Evolutionary conservation across 1,284 basidiomycete genomes (phyloP), one percentile per base, ranked within the genome.

Genomic region (Neotropicomus parvogracilis): DNA sequence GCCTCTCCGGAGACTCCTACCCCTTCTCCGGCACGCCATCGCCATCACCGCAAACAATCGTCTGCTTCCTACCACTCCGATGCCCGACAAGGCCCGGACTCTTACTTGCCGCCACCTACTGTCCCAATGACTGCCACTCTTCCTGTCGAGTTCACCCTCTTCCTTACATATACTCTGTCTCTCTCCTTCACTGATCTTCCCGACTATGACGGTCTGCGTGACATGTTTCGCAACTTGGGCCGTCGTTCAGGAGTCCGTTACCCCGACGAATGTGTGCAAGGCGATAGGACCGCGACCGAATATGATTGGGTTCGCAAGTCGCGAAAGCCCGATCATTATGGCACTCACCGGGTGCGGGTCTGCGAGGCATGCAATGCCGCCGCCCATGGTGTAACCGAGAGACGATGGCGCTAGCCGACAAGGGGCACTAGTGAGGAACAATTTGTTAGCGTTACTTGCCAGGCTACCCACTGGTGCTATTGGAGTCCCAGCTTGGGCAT

Each of bases 141-240:
- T 54, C 91, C 91, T 14, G 79, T 85, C 53, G 93, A 95, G 68
- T 93, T 95, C 58, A 88, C 88, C 58, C 81, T 92, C 54, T 81
- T 94, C 62, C 89, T 90, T 69, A 81, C 82, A 54, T 95, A 95
- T 70, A 83, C 88, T 38, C 82, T 92, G 39, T 85, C 83, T 7
- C 81, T 95, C 37, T 85, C 88, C 54, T 95, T 94, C 60, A 90
- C 91, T 62, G 92, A 95, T 71, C 78, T 88, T 41, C 91, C 91
- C 12, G 93, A 97, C 71, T 95, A 95, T 65, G 86, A 84, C 43
- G 92, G 91, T 49, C 75, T 95, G 19, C 78, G 91, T 46, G 81
- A 81, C 55, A 77, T 94, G 46, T 92, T 95, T 75, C 78, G 83
- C 29, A 86, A 79, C 4, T 59, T 83, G 16, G 80, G 77, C 3